Evolutionary conservation across 2,329 filamentous ascomycete species (phyloP), one percentile per base, ranked within the genome.

Genomic region (Monosporascus sp.): DNA sequence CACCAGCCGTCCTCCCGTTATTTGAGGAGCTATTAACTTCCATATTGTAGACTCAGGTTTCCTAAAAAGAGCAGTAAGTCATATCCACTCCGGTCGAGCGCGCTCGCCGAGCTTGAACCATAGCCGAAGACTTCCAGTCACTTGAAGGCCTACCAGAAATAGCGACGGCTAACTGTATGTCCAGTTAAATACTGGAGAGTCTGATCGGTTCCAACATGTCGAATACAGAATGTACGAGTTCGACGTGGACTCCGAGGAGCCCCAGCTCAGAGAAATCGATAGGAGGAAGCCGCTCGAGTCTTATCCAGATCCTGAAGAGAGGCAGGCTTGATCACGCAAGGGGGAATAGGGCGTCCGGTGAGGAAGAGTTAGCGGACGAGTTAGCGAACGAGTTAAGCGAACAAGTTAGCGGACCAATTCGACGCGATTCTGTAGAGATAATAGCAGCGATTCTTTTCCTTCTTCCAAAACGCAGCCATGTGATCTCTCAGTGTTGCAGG

Each of bases 191-290:
- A 35, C 31, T 14, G 31, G 9, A 9, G n/a, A 19, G 22, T 11
- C 14, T 24, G 43, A 46, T 5, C 16, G 24, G 49, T 69, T 60
- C 55, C 54, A 46, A 51, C 67, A 69, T 43, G 59, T 63, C 43
- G 66, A 69, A 52, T 68, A 63, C 52, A 57, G 63, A 19, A 54
- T 55, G 17, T 69, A 68, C 52, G 49, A 61, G 14, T 56, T 65
- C 24, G 59, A 56, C 27, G 38, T 51, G 16, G 51, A 52, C 8
- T 50, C 50, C 26, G 59, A 56, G 37, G 57, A 54, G 46, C 51
- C 59, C 7, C 38, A 61, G 51, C 51, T 63, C 31, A 48, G 56
- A 49, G 63, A 63, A 48, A 48, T 56, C 2, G 26, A 20, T 20
- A 52, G 48, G 41, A 47, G 55, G 20, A 38, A 44, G 20, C 52